Percentiles rank a stretch among this genome's conserved stretches.
Conservation (phyloP, 805 yeast genomes). For the Yarrowia keelungensis region DNA sequence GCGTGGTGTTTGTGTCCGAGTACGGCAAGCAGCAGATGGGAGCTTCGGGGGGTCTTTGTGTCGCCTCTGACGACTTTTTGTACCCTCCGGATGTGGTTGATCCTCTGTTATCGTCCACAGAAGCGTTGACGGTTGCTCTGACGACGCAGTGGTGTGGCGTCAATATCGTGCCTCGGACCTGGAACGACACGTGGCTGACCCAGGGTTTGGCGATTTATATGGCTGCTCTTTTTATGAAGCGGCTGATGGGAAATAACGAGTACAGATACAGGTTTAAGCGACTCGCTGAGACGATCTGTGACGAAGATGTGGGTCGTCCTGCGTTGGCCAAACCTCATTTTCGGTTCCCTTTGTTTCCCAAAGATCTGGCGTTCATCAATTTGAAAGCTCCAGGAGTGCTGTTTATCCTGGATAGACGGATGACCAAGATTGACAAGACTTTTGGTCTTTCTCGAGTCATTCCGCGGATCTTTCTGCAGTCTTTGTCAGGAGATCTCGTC, state of each 20-base stretch:
- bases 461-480: conserved; percentile 89
- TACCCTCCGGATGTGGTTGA: conserved; percentile 80
- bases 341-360: conserved; percentile 66
- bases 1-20: conserved; percentile 74
- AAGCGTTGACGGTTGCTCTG: conserved; percentile 68
- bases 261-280: conserved; percentile 72
- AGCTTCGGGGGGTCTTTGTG: conserved; percentile 77
- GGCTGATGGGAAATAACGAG: conserved; percentile 83
- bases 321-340: conserved; percentile 80
- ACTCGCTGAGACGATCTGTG: conserved; percentile 69
- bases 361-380: conserved; percentile 70
- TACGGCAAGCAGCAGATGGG: conserved; percentile 52
- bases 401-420: conserved; percentile 82
- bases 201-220: conserved; percentile 84
- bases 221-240: conserved; percentile 72
- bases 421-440: conserved; percentile 95
- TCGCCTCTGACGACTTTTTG: conserved; percentile 65
- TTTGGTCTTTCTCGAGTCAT: conserved; percentile 90
- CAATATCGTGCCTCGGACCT: conserved; percentile 78
- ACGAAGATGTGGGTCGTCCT: conserved; percentile 72
- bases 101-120: conserved; percentile 74
- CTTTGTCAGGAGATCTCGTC: conserved; percentile 91
- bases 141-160: conserved; percentile 95
- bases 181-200: conserved; percentile 88
- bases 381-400: conserved; percentile 87